Evolutionary conservation across 78 protist genomes (phyloP).

Genomic region (Pigoraptor vietnamica): DNA sequence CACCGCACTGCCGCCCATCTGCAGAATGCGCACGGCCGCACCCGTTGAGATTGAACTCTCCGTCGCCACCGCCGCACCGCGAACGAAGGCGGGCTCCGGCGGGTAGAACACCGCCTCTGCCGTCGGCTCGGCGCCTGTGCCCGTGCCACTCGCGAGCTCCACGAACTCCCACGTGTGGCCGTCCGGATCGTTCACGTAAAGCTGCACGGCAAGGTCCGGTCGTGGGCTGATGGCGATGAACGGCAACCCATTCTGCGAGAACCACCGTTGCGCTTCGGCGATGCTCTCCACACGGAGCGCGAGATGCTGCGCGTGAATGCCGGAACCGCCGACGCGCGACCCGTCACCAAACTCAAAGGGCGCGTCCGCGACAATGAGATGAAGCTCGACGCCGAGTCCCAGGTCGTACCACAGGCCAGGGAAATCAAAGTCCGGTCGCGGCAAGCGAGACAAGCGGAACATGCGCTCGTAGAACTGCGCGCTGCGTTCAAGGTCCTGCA

Average conservation of each 20-base stretch:
- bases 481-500: background rate
- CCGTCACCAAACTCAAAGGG: background rate
- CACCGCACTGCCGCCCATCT: background rate
- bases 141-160: background rate
- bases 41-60: background rate
- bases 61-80: background rate
- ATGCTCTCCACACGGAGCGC: background rate
- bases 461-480: background rate
- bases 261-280: background rate
- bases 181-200: background rate
- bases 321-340: background rate
- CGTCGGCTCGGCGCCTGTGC: background rate
- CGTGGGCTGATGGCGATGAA: background rate
- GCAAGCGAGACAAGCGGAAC: background rate
- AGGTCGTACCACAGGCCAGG: background rate
- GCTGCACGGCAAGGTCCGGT: background rate
- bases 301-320: background rate
- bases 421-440: background rate
- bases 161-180: background rate
- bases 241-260: background rate
- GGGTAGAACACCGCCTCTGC: too few species aligned
- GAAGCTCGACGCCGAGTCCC: background rate
- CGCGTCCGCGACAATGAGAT: background rate
- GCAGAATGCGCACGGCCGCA: background rate
- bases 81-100: background rate